Base-by-base conservation (phyloP, 2,329 filamentous ascomycete species). In the Fusarium gaditjirri region DNA sequence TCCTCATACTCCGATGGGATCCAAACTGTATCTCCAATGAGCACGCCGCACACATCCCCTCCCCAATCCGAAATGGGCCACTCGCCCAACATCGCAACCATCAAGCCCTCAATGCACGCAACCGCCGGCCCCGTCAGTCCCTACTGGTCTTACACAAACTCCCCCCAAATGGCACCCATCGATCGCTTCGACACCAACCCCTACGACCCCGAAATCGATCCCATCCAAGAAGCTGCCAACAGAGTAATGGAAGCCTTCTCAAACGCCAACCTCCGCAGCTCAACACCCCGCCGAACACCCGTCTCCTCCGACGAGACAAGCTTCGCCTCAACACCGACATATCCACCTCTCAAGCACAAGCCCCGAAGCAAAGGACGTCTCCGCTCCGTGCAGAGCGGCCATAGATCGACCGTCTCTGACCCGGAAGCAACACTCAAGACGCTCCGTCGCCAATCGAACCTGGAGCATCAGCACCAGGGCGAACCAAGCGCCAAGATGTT, bases 401-500 rank as follows among this genome's bases (percentile, higher is more conserved):
- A 76, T 54, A 72, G 68, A 38, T 39, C 66, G 49, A 68, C 70
- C 46, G 42, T 66, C 31, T 68, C 75, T 2, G 65, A 68, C 19
- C 52, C 71, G 0, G 76, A 75, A 27, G 53, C 55, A 8, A 41
- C 52, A 21, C 61, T 66, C 27, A 75, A 67, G 56, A 55, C 64
- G 23, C 64, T 66, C 38, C 70, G 73, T 1, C 59, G 61, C 12
- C 68, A 64, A n/a, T 49, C 64, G 6, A 69, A 71, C 31, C 33
- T 70, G 4, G 62, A 64, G 19, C 61, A 53, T 16, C 50, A 56
- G 27, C 47, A 70, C n/a, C 71, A 71, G 3, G 71, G 75, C 72
- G 83, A 86, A 16, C 85, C 86, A 2, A 78, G 90, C 17, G 87
- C 87, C 38, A 92, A 91, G 81, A 87, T 91, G 83, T 86, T 92